Percentiles rank a stretch among this genome's conserved stretches.
Evolutionary conservation across 2,329 filamentous ascomycete genomes (phyloP).

Genomic region (Lasiodiplodia sp.): DNA sequence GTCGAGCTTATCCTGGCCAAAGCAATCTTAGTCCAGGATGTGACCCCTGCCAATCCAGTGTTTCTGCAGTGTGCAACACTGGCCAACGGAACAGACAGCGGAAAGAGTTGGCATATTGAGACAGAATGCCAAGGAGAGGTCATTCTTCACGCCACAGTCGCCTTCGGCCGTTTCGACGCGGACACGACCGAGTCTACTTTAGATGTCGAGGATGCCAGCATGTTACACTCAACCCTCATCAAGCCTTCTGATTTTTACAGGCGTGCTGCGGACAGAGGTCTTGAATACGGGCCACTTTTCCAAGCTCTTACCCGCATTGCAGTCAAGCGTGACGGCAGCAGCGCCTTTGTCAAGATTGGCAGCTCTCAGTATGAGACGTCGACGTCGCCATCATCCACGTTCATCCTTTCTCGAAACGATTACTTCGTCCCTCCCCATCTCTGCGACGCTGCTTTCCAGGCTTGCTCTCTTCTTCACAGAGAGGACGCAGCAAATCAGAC

Average conservation of each 20-base stretch:
- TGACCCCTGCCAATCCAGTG: no score
- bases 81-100: not conserved
- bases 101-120: not conserved
- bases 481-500: not conserved
- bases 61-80: no score
- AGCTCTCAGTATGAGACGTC: not conserved
- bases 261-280: not conserved
- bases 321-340: not conserved
- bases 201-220: not conserved
- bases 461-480: not conserved
- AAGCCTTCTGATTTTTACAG: not conserved
- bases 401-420: not conserved
- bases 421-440: not conserved
- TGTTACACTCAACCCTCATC: not conserved
- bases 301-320: not conserved
- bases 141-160: not conserved
- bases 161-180: not conserved
- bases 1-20: no score
- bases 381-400: not conserved
- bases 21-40: no score
- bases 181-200: not conserved
- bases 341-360: not conserved
- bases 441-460: not conserved
- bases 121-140: not conserved
- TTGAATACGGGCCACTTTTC: not conserved